Evolutionary conservation across 176 grass and related monocot species (phyloP).

Genomic region (Saccharum officinarum): DNA sequence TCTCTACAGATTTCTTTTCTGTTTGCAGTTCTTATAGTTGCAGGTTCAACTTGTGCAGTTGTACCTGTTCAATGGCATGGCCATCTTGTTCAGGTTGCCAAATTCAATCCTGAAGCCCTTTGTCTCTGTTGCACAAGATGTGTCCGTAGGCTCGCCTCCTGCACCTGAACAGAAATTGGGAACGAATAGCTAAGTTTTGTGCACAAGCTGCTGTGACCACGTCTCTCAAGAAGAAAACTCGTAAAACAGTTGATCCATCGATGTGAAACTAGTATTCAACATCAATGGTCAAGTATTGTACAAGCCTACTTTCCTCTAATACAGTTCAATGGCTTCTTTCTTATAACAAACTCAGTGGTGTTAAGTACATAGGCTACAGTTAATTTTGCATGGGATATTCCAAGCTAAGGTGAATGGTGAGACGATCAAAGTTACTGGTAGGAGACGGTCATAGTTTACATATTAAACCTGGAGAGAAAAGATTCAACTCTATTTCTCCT

Average conservation of each 20-base stretch:
- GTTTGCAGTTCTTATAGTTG: slow-evolving; percentile 25
- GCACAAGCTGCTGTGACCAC: slow-evolving; percentile 15
- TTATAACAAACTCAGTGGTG: neutral
- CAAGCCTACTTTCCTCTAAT: neutral
- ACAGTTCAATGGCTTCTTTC: neutral
- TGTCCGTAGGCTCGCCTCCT: slow-evolving; percentile 68
- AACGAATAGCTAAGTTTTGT: slow-evolving; percentile 25
- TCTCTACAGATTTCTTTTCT: slow-evolving; percentile 30
- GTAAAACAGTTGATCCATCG: slow-evolving; percentile 1
- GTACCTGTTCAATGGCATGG: slow-evolving; percentile 28
- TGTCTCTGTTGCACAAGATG: slow-evolving; percentile 71
- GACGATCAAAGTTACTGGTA: neutral
- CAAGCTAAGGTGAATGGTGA: neutral
- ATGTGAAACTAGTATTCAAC: neutral
- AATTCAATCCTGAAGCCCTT: slow-evolving; percentile 25
- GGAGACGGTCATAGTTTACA: neutral
- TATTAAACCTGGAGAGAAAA: neutral
- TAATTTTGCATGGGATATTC: neutral
- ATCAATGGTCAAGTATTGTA: neutral
- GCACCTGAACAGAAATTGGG: slow-evolving; percentile 53
- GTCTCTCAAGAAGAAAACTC: neutral
- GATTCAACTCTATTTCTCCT: neutral
- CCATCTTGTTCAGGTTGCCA: slow-evolving; percentile 11
- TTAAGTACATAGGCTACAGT: neutral
- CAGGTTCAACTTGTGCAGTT: slow-evolving; percentile 31